Conservation (phyloP, 1,284 basidiomycete species). For the Naganishia albida region DNA sequence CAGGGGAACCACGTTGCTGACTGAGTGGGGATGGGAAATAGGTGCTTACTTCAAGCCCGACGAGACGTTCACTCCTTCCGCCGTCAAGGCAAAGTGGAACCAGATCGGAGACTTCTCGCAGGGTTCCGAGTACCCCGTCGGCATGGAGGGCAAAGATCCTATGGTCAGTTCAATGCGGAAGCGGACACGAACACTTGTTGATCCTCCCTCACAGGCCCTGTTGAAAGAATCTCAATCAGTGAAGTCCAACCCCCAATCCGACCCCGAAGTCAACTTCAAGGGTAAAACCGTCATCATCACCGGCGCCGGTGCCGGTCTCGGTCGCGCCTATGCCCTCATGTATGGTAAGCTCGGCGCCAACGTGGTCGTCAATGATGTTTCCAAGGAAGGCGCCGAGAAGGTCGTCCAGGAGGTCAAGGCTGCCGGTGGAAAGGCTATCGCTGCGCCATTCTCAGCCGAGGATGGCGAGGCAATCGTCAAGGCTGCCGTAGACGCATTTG, state of each 20-base stretch:
- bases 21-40: slow-evolving; percentile 25
- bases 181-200: not conserved
- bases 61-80: slow-evolving; percentile 87
- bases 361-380: slow-evolving; percentile 95
- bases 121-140: slow-evolving; percentile 68
- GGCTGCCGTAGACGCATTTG: slow-evolving; percentile 82
- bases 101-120: slow-evolving; percentile 78
- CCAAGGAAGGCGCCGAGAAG: slow-evolving; percentile 74
- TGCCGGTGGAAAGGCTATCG: slow-evolving; percentile 83
- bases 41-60: slow-evolving; percentile 87
- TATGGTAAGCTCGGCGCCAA: slow-evolving; percentile 90
- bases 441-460: slow-evolving; percentile 78
- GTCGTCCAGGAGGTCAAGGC: slow-evolving; percentile 86
- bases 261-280: slow-evolving; percentile 75
- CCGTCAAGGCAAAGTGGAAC: slow-evolving; percentile 80
- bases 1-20: too few species aligned
- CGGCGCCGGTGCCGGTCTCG: slow-evolving; percentile 89
- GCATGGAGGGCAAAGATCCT: slow-evolving; percentile 69
- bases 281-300: slow-evolving; percentile 93
- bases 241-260: slow-evolving; percentile 71
- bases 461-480: slow-evolving; percentile 91
- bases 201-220: slow-evolving; percentile 41
- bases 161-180: slow-evolving; percentile 55
- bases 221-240: slow-evolving; percentile 67
- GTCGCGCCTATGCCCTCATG: slow-evolving; percentile 87